These are phyloP conservation scores for Nicotiana tabacum DNA, from an alignment of 257 asterid species.

Conservation along the genomic window DNA sequence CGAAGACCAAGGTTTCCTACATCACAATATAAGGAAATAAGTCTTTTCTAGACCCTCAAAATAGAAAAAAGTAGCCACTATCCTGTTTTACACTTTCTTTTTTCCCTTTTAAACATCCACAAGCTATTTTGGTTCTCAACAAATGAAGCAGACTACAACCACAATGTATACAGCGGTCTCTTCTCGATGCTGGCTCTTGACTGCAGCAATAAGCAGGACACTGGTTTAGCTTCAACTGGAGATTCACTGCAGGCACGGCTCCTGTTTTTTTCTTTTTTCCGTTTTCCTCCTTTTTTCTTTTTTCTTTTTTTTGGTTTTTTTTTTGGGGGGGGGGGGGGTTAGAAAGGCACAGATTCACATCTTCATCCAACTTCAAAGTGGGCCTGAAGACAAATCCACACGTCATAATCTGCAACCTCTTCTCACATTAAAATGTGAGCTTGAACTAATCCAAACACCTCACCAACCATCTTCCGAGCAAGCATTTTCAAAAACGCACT, in stretches of 20 bases:
- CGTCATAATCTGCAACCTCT: not conserved
- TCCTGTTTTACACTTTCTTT: not conserved
- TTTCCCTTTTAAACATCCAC: not conserved
- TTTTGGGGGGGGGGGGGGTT: not conserved
- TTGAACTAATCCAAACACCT: slow-evolving; percentile 3
- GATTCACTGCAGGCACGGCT: not conserved
- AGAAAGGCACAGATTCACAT: not conserved
- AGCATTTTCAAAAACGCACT: not conserved
- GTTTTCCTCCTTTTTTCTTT: not conserved
- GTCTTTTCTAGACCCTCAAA: not conserved
- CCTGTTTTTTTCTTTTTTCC: not conserved
- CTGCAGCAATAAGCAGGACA: not conserved
- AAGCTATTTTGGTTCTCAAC: not conserved
- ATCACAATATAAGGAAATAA: not conserved
- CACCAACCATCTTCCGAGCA: not conserved
- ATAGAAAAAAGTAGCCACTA: not conserved
- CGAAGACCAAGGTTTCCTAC: not conserved
- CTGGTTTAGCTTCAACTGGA: not conserved
- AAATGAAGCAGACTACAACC: not conserved
- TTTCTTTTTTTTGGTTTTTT: not conserved
- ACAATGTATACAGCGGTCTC: not conserved
- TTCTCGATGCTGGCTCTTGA: not conserved
- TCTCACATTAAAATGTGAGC: not conserved
- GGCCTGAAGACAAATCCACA: not conserved
- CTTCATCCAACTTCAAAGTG: slow-evolving; percentile 1